These are phyloP conservation scores for Chondrus crispus DNA, from an alignment of 23 red algal genomes.

Conservation along the genomic window DNA sequence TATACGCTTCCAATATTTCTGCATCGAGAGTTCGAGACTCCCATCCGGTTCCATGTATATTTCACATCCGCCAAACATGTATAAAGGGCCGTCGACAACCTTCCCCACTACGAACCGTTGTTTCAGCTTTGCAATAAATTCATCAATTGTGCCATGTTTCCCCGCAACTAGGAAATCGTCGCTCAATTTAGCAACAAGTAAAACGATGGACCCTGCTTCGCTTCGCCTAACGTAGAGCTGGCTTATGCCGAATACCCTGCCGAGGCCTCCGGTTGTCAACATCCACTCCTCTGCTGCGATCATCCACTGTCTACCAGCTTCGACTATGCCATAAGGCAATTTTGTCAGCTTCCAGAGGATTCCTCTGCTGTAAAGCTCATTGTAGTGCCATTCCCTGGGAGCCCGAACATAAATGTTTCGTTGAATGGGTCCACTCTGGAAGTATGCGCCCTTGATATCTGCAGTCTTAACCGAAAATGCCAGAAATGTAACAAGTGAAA, in stretches of 20 bases:
- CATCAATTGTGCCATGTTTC: background rate
- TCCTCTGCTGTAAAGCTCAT: background rate
- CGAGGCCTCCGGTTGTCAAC: background rate
- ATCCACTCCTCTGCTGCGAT: background rate
- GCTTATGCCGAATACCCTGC: background rate
- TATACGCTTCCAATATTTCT: background rate
- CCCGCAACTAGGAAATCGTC: background rate
- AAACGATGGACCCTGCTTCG: background rate
- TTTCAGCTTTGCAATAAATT: background rate
- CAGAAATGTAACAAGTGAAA: background rate
- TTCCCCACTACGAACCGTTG: background rate
- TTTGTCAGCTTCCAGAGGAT: background rate
- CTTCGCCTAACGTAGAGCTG: background rate
- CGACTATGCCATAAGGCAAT: constrained; percentile 2
- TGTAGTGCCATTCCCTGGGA: background rate
- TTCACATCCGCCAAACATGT: constrained; percentile 9
- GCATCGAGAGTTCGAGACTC: background rate
- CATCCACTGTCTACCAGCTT: background rate
- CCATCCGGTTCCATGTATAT: background rate
- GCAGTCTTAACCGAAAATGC: background rate
- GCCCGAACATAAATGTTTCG: background rate
- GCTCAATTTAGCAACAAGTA: background rate
- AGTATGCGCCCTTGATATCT: background rate
- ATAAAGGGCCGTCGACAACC: background rate
- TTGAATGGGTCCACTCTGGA: background rate